A percentile compares a stretch with the other conserved stretches of the same genome.
Conservation (phyloP, 1,284 basidiomycete genomes). For the Ceratobasidium sp. region DNA sequence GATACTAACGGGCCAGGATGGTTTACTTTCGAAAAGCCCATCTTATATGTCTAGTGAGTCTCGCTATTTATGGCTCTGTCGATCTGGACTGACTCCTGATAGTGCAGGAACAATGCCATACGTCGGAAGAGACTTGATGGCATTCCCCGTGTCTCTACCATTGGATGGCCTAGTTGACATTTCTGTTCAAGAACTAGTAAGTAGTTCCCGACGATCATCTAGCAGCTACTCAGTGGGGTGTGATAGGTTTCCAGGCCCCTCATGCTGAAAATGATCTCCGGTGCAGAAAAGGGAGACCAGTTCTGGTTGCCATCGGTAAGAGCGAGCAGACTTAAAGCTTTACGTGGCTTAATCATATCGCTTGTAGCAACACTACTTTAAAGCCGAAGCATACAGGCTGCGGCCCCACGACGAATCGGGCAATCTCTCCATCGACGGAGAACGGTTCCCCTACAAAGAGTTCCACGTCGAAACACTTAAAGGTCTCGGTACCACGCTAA, state of each 20-base stretch:
- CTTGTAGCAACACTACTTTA: conserved; percentile 80
- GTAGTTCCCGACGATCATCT: conserved; percentile 48
- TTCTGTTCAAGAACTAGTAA: conserved; percentile 74
- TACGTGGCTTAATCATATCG: background rate
- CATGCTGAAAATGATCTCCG: conserved; percentile 73
- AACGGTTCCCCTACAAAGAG: conserved; percentile 81
- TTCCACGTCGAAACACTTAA: conserved; percentile 88
- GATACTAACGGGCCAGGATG: conserved; percentile 66
- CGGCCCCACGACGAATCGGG: conserved; percentile 67
- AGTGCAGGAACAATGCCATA: conserved; percentile 64
- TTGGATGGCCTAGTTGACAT: conserved; percentile 88
- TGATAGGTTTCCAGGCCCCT: conserved; percentile 68
- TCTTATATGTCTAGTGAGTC: conserved; percentile 80
- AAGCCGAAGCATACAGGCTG: conserved; percentile 81
- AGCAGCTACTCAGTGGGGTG: background rate
- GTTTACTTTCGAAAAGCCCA: conserved; percentile 76
- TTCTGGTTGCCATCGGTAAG: conserved; percentile 78
- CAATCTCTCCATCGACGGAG: conserved; percentile 83
- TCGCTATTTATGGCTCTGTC: conserved; percentile 34
- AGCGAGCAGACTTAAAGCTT: background rate
- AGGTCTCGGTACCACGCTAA: conserved; percentile 77
- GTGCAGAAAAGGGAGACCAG: conserved; percentile 73
- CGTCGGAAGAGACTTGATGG: conserved; percentile 79
- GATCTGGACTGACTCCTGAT: conserved; percentile 11
- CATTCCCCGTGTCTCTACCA: conserved; percentile 85